Conservation (phyloP, 768 basidiomycete species). For the Termitomyces titanicus region DNA sequence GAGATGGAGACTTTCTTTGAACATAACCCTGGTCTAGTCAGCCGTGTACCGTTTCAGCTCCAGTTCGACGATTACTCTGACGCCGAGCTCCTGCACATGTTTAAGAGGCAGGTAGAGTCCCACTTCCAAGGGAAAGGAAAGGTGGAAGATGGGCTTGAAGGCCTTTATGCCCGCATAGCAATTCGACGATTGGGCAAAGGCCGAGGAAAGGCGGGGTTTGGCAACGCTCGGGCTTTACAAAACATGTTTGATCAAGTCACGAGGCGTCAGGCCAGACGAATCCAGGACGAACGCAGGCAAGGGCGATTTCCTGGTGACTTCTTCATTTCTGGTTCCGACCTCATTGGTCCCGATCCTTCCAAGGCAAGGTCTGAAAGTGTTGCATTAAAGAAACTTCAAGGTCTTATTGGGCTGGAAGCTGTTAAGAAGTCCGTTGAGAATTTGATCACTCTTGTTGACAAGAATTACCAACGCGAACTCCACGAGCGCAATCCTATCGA, state of each 20-base stretch:
- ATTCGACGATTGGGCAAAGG: neutral
- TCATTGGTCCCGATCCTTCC: neutral
- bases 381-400: neutral
- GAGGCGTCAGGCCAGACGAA: neutral
- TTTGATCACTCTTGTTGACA: conserved; percentile 29
- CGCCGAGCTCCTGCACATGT: conserved; percentile 2
- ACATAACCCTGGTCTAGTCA: conserved; percentile 65
- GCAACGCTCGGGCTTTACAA: neutral
- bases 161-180: neutral
- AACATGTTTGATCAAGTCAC: neutral
- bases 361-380: neutral
- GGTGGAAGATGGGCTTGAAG: neutral
- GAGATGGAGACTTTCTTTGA: conserved; percentile 80
- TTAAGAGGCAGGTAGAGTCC: neutral
- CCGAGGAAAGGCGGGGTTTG: neutral
- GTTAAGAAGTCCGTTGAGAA: conserved; percentile 54
- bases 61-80: conserved; percentile 62
- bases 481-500: neutral
- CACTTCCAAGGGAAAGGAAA: neutral
- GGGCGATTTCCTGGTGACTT: neutral
- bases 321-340: neutral
- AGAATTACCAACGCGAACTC: neutral
- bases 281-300: neutral
- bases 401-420: conserved; percentile 10
- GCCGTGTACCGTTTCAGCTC: conserved; percentile 62